Percentiles rank a stretch among this genome's conserved stretches.
These are phyloP conservation scores for Globisporangium cylindrosporum DNA, from an alignment of 352 stramenopile genomes.

Conservation along the genomic window DNA sequence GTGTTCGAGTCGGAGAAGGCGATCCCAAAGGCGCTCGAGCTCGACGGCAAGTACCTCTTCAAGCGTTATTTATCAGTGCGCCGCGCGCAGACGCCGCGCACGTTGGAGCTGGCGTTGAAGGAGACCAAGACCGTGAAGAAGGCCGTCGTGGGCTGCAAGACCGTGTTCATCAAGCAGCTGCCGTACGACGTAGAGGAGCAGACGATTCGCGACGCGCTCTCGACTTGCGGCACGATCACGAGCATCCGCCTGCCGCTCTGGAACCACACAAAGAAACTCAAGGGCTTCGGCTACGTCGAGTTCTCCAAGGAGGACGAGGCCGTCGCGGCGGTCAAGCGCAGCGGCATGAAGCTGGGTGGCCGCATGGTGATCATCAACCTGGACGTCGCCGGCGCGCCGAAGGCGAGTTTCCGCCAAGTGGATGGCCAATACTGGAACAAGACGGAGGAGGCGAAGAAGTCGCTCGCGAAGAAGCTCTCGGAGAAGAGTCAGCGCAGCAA, in stretches of 20 bases:
- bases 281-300: conserved; percentile 96
- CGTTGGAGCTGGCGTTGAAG: conserved; percentile 63
- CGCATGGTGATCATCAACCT: conserved; percentile 92
- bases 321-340: conserved; percentile 61
- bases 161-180: conserved; percentile 94
- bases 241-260: conserved; percentile 93
- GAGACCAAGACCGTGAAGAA: conserved; percentile 71
- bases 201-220: conserved; percentile 81
- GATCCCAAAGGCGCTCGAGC: conserved; percentile 75
- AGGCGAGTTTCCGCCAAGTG: conserved; percentile 86
- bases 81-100: conserved; percentile 66
- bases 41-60: conserved; percentile 89
- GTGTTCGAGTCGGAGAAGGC: conserved; percentile 83
- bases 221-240: conserved; percentile 85
- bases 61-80: conserved; percentile 90
- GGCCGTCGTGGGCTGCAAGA: conserved; percentile 82
- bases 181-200: conserved; percentile 90
- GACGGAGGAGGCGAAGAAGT: conserved; percentile 82
- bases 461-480: conserved; percentile 68
- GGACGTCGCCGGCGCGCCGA: conserved; percentile 88
- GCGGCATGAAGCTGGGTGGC: conserved; percentile 84
- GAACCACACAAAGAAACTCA: conserved; percentile 93
- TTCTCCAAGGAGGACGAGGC: conserved; percentile 81
- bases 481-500: conserved; percentile 51
- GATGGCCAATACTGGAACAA: conserved; percentile 89